A percentile compares a stretch with the other conserved stretches of the same genome.
These are phyloP conservation scores for Chaetoceros tenuissimus DNA, from an alignment of 108 stramenopile species.

Conservation along the genomic window DNA sequence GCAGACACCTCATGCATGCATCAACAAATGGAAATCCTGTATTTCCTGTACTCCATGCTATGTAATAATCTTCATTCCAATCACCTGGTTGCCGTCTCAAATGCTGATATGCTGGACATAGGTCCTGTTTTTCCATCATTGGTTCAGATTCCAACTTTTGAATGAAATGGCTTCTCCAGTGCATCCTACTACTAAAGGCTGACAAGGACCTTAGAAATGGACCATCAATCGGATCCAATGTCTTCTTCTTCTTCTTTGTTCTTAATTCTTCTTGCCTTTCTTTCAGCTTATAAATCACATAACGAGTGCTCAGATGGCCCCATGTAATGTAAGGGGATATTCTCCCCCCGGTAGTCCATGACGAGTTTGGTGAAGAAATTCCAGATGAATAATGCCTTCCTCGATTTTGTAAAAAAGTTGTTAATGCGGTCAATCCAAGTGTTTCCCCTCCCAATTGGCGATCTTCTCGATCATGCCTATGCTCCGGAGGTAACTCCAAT, in stretches of 20 bases:
- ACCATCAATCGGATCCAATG: slow-evolving; percentile 3
- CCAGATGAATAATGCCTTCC: slow-evolving; percentile 41
- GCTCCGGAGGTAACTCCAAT: slow-evolving; percentile 33
- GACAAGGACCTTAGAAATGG: slow-evolving; percentile 51
- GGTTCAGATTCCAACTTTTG: slow-evolving; percentile 67
- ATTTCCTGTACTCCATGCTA: slow-evolving; percentile 43
- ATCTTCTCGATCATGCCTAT: slow-evolving; percentile 34
- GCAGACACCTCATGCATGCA: slow-evolving; percentile 64
- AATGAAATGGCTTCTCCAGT: slow-evolving; percentile 66
- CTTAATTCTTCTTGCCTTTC: slow-evolving; percentile 32
- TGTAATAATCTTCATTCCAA: slow-evolving; percentile 41
- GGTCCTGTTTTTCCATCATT: slow-evolving; percentile 34
- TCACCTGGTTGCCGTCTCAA: slow-evolving; percentile 49
- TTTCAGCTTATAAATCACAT: slow-evolving; percentile 26
- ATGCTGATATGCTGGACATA: slow-evolving; percentile 44
- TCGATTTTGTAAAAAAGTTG: slow-evolving; percentile 43
- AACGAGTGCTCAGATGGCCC: slow-evolving; percentile 48
- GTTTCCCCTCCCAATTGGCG: slow-evolving; percentile 57
- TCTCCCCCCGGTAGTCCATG: slow-evolving; percentile 58
- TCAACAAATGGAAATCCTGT: slow-evolving; percentile 67
- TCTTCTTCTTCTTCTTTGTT: slow-evolving; percentile 16
- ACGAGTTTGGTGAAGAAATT: slow-evolving; percentile 58
- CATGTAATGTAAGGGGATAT: slow-evolving; percentile 56
- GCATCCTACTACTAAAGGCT: slow-evolving; percentile 54
- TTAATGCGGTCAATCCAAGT: slow-evolving; percentile 33